Conservation (phyloP, 169 alveolate genomes). For the Plasmodium knowlesi region DNA sequence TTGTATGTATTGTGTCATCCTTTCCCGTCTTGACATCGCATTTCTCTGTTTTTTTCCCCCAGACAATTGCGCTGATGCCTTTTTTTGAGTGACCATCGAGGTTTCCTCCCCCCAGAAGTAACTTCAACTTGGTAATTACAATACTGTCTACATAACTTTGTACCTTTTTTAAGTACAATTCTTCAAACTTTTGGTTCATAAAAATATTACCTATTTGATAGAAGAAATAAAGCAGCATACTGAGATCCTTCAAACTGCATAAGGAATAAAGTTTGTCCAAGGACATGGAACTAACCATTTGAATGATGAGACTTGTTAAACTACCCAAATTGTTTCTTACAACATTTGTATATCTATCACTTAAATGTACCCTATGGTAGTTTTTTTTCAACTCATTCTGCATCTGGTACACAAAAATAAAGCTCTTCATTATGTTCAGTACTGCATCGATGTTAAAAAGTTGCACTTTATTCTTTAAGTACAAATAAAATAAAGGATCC, state of each 20-base stretch:
- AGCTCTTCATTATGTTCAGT: slow-evolving; percentile 25
- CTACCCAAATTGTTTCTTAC: slow-evolving; percentile 16
- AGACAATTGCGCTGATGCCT: background rate
- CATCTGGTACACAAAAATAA: slow-evolving; percentile 41
- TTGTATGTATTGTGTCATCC: background rate
- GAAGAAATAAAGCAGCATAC: slow-evolving; percentile 25
- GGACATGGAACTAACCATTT: slow-evolving; percentile 20
- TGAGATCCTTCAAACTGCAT: slow-evolving; percentile 12
- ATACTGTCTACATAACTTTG: slow-evolving; percentile 27
- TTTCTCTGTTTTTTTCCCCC: background rate
- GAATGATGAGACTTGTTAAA: slow-evolving; percentile 18
- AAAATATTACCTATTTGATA: slow-evolving; percentile 47
- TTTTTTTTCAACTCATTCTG: slow-evolving; percentile 36
- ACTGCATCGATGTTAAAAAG: slow-evolving; percentile 43
- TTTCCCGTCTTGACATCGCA: background rate
- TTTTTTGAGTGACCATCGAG: background rate
- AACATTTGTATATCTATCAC: background rate
- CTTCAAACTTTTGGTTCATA: slow-evolving; percentile 36
- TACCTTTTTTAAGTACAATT: slow-evolving; percentile 22
- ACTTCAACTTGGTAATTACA: slow-evolving; percentile 10
- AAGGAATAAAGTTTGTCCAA: slow-evolving; percentile 2
- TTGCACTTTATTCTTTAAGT: slow-evolving; percentile 38
- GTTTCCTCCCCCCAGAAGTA: background rate
- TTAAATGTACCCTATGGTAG: background rate
- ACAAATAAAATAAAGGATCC: slow-evolving; percentile 37